Base-by-base conservation (phyloP, 2,329 filamentous ascomycete genomes). In the Pseudocercospora vitis region DNA sequence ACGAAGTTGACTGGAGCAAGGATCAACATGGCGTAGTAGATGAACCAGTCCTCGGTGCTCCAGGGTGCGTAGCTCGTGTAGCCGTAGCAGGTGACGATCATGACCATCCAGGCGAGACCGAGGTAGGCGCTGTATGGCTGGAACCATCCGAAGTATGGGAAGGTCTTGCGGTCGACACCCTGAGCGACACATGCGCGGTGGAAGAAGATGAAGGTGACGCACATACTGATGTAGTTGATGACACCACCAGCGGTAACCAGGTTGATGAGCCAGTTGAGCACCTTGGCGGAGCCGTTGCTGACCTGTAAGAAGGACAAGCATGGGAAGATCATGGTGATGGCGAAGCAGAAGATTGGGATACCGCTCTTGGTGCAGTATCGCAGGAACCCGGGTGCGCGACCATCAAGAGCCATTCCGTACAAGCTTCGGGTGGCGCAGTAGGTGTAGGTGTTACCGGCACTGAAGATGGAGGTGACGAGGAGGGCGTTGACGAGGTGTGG, bases 211-310 rank as follows among this genome's bases (percentile, higher is more conserved):
- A 80, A 84, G 9, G 80, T 84, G 24, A 77, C 65, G 39, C 73
- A 73, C 71, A 83, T 82, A 67, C 80, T 75, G 54, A 85, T 76
- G 68, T 83, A 86, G 71, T 84, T 81, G 68, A 86, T 84, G 60
- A 83, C 76, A 46, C 78, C 76, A 21, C 77, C 78, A 2, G 78
- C 80, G 18, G 48, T 56, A 65, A 82, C 78, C 6, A 84, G 72
- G 58, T 75, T 79, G 61, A 80, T 74, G 46, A 84, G 73, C 65
- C 68, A 71, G 26, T 49, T 63, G 11, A 72, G 54, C 8, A 68
- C 70, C 45, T 61, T 60, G 6, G 64, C 64, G 1, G 68, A 66
- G 26, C 60, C 56, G 23, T 57, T 63, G 33, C 56, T 58, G 44
- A 71, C 64, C 31, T 65, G 63, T 8, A 72, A 55, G 60, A 72